These are phyloP conservation scores for Cinchona pubescens DNA, from an alignment of 257 asterid species.

Conservation along the genomic window DNA sequence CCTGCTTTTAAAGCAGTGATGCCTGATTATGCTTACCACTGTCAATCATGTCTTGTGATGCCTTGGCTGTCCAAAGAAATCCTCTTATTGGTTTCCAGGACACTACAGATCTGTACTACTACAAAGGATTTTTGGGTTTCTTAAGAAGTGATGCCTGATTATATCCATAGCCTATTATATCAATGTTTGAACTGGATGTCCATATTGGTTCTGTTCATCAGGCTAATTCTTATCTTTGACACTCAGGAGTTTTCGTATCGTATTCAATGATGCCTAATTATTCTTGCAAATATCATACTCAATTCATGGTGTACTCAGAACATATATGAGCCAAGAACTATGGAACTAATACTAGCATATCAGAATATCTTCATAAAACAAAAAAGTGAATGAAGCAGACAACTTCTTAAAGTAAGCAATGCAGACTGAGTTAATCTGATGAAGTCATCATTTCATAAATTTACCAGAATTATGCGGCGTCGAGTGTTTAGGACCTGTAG, in stretches of 20 bases:
- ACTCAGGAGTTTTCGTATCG: background rate
- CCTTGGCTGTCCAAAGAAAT: background rate
- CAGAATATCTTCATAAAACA: background rate
- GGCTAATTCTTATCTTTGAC: background rate
- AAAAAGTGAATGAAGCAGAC: background rate
- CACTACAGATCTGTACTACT: background rate
- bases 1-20: background rate
- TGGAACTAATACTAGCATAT: background rate
- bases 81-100: background rate
- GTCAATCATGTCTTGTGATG: background rate
- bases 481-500: slow-evolving; percentile 12
- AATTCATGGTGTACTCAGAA: background rate
- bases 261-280: background rate
- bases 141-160: background rate
- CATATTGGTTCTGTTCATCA: background rate
- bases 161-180: background rate
- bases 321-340: background rate
- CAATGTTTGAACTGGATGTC: background rate
- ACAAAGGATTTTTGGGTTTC: background rate
- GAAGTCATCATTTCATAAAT: background rate
- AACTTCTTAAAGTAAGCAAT: background rate
- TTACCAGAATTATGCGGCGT: background rate
- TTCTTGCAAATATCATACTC: background rate
- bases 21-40: background rate
- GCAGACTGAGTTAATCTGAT: background rate